Conservation (phyloP, 2,329 filamentous ascomycete genomes). For the Colletotrichum tanaceti region DNA sequence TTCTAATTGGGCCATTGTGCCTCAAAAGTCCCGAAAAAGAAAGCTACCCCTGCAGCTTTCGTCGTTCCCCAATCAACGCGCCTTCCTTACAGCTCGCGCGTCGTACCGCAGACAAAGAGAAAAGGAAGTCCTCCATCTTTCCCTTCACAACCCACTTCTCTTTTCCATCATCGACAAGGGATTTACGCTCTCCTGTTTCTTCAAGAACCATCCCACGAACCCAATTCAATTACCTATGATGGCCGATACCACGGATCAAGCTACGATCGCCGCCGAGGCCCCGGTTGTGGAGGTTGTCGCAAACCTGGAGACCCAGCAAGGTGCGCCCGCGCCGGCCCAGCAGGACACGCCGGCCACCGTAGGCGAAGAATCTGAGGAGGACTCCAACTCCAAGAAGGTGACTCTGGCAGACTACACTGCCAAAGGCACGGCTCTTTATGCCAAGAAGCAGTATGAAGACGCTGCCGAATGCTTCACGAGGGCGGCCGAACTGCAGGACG, state of each 20-base stretch:
- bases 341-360: slow-evolving; percentile 30
- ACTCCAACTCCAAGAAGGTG: slow-evolving; percentile 65
- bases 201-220: slow-evolving; percentile 5
- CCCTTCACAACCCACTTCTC: slow-evolving; percentile 6
- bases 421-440: slow-evolving; percentile 85
- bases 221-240: slow-evolving; percentile 37
- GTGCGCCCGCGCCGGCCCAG: slow-evolving; percentile 33
- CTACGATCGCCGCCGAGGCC: slow-evolving; percentile 38
- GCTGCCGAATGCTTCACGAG: slow-evolving; percentile 89
- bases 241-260: slow-evolving; percentile 48
- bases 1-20: slow-evolving; percentile 26
- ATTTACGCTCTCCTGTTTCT: slow-evolving; percentile 6
- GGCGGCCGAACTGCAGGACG: slow-evolving; percentile 89
- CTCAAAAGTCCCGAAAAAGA: slow-evolving; percentile 28
- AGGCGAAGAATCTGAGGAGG: slow-evolving; percentile 52
- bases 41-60: slow-evolving; percentile 39
- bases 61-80: slow-evolving; percentile 43
- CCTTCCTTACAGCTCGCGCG: slow-evolving; percentile 36
- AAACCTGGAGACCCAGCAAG: slow-evolving; percentile 37
- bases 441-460: slow-evolving; percentile 86
- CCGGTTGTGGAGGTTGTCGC: slow-evolving; percentile 44
- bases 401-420: slow-evolving; percentile 82
- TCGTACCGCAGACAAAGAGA: slow-evolving; percentile 34
- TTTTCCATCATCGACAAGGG: slow-evolving; percentile 15
- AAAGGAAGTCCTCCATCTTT: slow-evolving; percentile 21